Evolutionary conservation across 2,329 filamentous ascomycete genomes (phyloP).

Genomic region (Monosporascus sp.): DNA sequence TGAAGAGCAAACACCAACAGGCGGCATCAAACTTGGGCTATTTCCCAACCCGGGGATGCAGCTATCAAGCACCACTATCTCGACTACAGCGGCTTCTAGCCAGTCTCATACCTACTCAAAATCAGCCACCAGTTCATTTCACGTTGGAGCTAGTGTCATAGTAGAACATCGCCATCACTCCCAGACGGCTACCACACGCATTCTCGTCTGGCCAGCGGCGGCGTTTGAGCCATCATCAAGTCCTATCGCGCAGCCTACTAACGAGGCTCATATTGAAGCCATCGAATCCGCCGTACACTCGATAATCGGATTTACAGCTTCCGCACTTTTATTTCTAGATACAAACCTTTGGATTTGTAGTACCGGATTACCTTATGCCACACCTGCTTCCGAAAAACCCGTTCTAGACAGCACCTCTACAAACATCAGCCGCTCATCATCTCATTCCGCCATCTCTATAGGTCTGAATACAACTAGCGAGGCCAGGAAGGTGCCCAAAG

Average conservation of each 20-base stretch:
- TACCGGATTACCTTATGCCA: background rate
- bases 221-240: background rate
- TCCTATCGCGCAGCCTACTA: background rate
- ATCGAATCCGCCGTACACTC: background rate
- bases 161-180: too few relatives aligned
- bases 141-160: too few relatives aligned
- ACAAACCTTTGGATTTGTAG: slow-evolving; percentile 1
- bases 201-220: background rate
- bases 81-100: too few relatives aligned
- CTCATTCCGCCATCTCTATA: background rate
- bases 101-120: too few relatives aligned
- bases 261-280: background rate
- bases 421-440: background rate
- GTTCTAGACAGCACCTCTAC: background rate
- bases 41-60: too few relatives aligned
- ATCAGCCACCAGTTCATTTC: too few relatives aligned
- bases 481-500: background rate
- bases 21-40: too few relatives aligned
- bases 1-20: too few relatives aligned
- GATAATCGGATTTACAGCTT: background rate
- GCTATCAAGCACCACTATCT: too few relatives aligned
- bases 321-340: slow-evolving; percentile 1
- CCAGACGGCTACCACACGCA: too few relatives aligned
- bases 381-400: too few relatives aligned
- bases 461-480: too few relatives aligned